Conservation (phyloP, 352 stramenopile species). For the Elongisporangium prolatum region DNA sequence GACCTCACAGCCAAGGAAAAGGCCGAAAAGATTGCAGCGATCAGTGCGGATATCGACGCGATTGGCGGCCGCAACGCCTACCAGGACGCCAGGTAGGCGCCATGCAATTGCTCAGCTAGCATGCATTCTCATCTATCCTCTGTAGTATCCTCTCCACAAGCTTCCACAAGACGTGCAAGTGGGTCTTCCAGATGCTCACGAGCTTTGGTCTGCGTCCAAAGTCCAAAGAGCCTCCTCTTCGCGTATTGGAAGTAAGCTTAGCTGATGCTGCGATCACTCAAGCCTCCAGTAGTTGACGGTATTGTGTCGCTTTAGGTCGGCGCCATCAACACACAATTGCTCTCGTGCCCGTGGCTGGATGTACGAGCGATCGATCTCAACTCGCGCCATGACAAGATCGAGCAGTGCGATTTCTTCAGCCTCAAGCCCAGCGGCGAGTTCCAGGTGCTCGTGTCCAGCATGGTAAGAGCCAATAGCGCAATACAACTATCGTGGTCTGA, state of each 20-base stretch:
- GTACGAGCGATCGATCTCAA: constrained; percentile 95
- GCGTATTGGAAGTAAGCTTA: constrained; percentile 50
- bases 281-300: constrained; percentile 10
- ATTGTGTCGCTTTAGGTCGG: constrained; percentile 82
- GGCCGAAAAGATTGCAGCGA: constrained; percentile 31
- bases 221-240: constrained; percentile 55
- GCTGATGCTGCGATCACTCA: neutral
- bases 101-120: neutral
- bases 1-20: constrained; percentile 17
- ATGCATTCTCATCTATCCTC: neutral
- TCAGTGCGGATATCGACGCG: constrained; percentile 72
- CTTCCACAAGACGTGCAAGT: constrained; percentile 94
- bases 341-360: constrained; percentile 90
- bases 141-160: constrained; percentile 90
- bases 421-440: constrained; percentile 66
- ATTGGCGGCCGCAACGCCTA: constrained; percentile 91
- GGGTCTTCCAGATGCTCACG: constrained; percentile 90
- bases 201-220: constrained; percentile 64
- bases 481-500: neutral
- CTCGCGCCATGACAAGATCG: constrained; percentile 87
- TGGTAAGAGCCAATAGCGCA: constrained; percentile 29
- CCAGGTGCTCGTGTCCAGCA: constrained; percentile 92
- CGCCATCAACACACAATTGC: constrained; percentile 95
- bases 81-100: constrained; percentile 76
- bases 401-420: constrained; percentile 91